Conservation (phyloP, 495 filamentous ascomycete genomes). For the Amorphotheca resinae region DNA sequence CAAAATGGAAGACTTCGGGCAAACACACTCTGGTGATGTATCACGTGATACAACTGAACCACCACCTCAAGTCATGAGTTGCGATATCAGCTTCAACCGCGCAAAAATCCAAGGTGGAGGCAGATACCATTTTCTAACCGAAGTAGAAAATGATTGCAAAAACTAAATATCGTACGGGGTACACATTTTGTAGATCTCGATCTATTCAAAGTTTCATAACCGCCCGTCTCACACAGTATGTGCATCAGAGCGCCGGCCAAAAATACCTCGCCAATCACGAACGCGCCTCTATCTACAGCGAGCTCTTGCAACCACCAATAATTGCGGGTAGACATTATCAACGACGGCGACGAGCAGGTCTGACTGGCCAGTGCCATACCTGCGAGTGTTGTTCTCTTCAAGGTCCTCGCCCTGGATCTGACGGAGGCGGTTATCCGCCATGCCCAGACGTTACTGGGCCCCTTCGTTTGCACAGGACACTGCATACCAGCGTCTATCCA, state of each 20-base stretch:
- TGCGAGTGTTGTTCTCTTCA: constrained; percentile 8
- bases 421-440: constrained; percentile 8
- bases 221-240: not conserved
- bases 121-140: no score
- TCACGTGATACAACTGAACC: no score
- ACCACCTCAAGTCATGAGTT: no score
- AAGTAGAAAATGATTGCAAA: no score
- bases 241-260: constrained; percentile 15
- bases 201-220: constrained; percentile 42
- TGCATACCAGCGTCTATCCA: constrained; percentile 10
- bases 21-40: no score
- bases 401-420: constrained; percentile 6
- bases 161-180: no score
- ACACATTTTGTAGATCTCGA: no score
- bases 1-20: no score
- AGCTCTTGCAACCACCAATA: not conserved
- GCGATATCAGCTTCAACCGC: no score
- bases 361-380: constrained; percentile 3
- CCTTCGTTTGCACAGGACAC: not conserved
- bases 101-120: no score
- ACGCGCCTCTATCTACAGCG: not conserved
- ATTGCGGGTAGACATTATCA: not conserved
- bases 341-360: not conserved
- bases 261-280: constrained; percentile 7
- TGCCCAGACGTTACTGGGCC: not conserved